These are phyloP conservation scores for Aspergillus calidoustus DNA, from an alignment of 2,329 filamentous ascomycete species.

Conservation along the genomic window DNA sequence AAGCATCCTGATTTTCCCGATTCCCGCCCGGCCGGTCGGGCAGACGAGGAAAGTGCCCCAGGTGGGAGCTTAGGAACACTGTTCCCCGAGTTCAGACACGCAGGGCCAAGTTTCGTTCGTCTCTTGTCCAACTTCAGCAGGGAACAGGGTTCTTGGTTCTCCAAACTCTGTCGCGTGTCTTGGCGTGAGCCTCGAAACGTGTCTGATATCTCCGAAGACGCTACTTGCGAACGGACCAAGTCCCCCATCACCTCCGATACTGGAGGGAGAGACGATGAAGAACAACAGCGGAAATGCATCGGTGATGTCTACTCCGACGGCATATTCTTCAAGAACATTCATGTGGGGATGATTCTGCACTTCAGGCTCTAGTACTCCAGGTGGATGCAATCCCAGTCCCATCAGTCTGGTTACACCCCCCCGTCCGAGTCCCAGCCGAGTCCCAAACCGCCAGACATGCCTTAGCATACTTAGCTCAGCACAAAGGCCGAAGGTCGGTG, in stretches of 20 bases:
- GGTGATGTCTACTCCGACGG: neutral
- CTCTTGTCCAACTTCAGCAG: neutral
- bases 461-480: neutral
- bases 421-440: too few relatives aligned
- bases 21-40: neutral
- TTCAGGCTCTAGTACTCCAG: neutral
- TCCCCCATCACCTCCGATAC: neutral
- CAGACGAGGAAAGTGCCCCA: neutral
- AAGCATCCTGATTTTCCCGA: conserved; percentile 7
- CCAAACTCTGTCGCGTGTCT: neutral
- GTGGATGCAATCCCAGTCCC: conserved; percentile 3
- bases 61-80: neutral
- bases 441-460: neutral
- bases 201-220: neutral
- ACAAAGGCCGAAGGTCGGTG: neutral
- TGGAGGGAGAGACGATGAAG: neutral
- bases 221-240: neutral
- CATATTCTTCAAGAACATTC: neutral
- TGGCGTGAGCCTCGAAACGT: neutral
- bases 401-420: neutral
- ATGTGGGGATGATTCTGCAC: neutral
- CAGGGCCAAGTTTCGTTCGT: neutral
- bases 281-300: neutral
- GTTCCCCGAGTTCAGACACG: neutral
- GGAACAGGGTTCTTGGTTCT: too few relatives aligned